Evolutionary conservation across 805 yeast genomes (phyloP), one percentile per base, ranked within the genome.

Genomic region (Kazachstania martiniae): DNA sequence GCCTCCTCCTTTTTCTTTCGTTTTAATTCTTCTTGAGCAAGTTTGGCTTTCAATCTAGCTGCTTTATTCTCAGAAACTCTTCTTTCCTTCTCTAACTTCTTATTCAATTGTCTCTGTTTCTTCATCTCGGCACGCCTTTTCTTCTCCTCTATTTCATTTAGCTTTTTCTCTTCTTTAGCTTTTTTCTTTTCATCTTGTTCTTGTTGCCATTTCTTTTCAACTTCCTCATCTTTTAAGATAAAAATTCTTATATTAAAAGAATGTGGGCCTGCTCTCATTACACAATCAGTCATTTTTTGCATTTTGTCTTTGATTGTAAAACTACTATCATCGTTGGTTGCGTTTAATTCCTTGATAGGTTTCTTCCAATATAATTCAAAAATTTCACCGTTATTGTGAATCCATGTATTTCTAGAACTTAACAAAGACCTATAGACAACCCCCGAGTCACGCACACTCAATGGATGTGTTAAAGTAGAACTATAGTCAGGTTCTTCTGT

Each of bases 251-350:
- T 68, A 25, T 77, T 84, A 57, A 84, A 84, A 0, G 62, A 56
- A 56, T 89, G 98, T 0, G 95, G 95, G 0, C 96, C 97, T 15
- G 80, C 65, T 8, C 65, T 62, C 58, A 86, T 57, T 2, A 62
- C 59, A 38, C 87, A 74, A 43, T 87, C 95, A 43, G 89, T 74
- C 35, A 91, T 61, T 51, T 85, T 86, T 38, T 85, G 78, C 95
- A 87, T 86, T 35, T 76, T 76, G 41, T 89, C 96, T 45, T 93
- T 63, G 6, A 43, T 35, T 10, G 37, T 19, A n/a, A 33, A 35
- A 25, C 38, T 37, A 6, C 22, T 31, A 26, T 19, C 15, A 8
- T 18, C 12, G 7, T 4, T 27, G 9, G 12, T 7, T 3, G 18
- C 22, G 5, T 25, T n/a, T 13, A 14, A n/a, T 26, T 16, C 12